Conservation (phyloP, 352 stramenopile genomes). For the Stramenopiles sp. region DNA sequence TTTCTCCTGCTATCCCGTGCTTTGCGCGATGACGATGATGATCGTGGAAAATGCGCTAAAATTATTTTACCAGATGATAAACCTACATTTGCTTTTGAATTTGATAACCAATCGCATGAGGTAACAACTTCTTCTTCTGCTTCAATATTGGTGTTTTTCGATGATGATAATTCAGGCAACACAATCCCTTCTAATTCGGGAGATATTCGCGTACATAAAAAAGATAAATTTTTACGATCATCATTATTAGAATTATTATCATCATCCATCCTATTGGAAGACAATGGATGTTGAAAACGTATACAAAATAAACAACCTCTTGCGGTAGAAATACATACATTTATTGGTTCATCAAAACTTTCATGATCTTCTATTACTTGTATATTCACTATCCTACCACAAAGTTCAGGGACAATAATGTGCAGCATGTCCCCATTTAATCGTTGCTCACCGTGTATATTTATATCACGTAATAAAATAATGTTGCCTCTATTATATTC, state of each 20-base stretch:
- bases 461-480: background rate
- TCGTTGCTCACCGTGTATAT: background rate
- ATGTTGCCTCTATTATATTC: background rate
- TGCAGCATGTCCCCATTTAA: background rate
- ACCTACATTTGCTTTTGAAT: background rate
- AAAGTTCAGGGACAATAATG: background rate
- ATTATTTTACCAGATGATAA: background rate
- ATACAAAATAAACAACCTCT: background rate
- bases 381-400: background rate
- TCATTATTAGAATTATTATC: no score
- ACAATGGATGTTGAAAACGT: background rate
- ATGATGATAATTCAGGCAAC: background rate
- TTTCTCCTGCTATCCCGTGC: background rate
- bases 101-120: background rate
- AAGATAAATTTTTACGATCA: background rate
- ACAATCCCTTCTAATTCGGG: background rate
- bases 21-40: background rate
- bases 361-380: background rate
- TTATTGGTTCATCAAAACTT: background rate
- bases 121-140: background rate
- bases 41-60: background rate
- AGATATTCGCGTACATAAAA: background rate
- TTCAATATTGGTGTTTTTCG: no score
- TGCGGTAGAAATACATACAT: background rate
- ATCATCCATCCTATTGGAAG: no score